Conservation (phyloP, 164 flowering plant species). For the Magnolia officinalis region DNA sequence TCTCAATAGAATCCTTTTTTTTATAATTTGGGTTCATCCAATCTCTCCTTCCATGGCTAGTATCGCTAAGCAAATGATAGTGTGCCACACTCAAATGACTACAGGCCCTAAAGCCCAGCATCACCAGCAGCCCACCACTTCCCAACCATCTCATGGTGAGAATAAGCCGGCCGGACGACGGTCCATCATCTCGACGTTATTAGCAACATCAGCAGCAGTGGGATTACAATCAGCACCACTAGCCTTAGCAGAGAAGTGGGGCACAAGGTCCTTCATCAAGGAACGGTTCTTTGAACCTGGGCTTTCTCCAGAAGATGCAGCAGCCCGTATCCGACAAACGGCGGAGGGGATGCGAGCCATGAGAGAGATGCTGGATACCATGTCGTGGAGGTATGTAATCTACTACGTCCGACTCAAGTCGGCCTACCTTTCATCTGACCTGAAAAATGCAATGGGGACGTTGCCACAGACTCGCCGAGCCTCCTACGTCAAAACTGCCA, state of each 20-base stretch:
- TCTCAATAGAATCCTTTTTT: background rate
- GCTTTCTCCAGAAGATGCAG: slow-evolving; percentile 81
- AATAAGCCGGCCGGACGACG: slow-evolving; percentile 16
- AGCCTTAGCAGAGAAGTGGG: slow-evolving; percentile 70
- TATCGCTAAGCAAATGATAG: slow-evolving; percentile 5
- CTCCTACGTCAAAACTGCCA: slow-evolving; percentile 54
- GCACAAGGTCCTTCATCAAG: slow-evolving; percentile 58
- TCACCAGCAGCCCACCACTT: background rate
- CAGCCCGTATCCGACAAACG: slow-evolving; percentile 68
- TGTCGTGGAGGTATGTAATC: slow-evolving; percentile 81
- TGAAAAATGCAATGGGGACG: slow-evolving; percentile 54
- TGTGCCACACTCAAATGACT: background rate
- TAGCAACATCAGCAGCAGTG: slow-evolving; percentile 33
- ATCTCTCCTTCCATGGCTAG: slow-evolving; percentile 6
- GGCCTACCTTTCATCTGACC: slow-evolving; percentile 66
- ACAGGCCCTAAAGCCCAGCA: background rate
- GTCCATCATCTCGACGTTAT: slow-evolving; percentile 28
- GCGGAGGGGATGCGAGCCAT: slow-evolving; percentile 73
- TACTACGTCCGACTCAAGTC: slow-evolving; percentile 65
- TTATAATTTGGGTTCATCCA: background rate
- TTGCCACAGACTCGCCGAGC: slow-evolving; percentile 48
- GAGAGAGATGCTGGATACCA: slow-evolving; percentile 75
- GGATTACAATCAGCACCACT: slow-evolving; percentile 20
- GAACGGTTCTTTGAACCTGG: slow-evolving; percentile 70
- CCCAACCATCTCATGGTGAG: slow-evolving; percentile 12